Base-by-base conservation (phyloP, 176 grass and related monocot species). In the Bonia amplexicaulis region DNA sequence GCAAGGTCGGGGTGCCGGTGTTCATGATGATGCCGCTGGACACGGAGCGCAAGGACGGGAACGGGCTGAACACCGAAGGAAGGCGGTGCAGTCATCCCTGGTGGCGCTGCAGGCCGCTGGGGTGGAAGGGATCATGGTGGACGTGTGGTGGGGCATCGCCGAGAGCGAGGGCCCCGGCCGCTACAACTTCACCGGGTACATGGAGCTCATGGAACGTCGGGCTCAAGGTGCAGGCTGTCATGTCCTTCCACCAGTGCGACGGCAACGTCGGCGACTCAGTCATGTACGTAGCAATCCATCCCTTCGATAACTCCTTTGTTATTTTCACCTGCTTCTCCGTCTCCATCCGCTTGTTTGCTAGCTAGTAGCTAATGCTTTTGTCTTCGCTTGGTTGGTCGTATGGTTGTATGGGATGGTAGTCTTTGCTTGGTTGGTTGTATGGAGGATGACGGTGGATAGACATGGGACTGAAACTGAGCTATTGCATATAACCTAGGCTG, bases 241-340 rank as follows among this genome's bases (percentile, higher is more conserved):
- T 97, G 95, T 97, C 95, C 1, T 97, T 97, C 79, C 95, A 97
- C 85, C 89, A 93, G 91, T 97, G 90, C 79, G 93, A 89, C 35
- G 93, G 95, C 82, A 98, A 98, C 85, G 93, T 95, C 44, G 93
- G 93, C 15, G 95, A 95, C 84, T 93, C 88, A 63, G 92, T 94
- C 81, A 94, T 58, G 93, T 94, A 82, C 55, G 92, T 49, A 49
- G 13, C 14, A 13, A 49, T 49, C 48, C 51, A 54, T 6, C 19
- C 54, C 54, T 22, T 20, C 54, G 9, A 22, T 57, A 22, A 51
- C 15, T 47, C 45, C 1, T 42, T 42, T 31, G 41, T 42, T 42
- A 6, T 42, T 42, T 42, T 42, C 41, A 8, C 41, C 1, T 42
- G 7, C 8, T 8, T 42, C 48, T 14, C 48, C 48, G 48, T 49